Evolutionary conservation across 1,139 yeast genomes (phyloP).

Genomic region (Wickerhamomyces sp.): DNA sequence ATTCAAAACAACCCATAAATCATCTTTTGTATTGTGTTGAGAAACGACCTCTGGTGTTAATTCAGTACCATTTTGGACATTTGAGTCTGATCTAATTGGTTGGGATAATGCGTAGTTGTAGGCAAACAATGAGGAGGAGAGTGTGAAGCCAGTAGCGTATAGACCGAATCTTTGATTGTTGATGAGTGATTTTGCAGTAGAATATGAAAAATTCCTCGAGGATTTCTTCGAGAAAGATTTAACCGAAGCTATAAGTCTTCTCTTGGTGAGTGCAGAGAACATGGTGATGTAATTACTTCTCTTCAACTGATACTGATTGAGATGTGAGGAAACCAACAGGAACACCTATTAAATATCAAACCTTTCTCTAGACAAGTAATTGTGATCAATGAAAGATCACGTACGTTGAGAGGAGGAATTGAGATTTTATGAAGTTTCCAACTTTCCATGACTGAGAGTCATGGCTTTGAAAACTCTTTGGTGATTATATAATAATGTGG

Average conservation of each 20-base stretch:
- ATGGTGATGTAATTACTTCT: neutral
- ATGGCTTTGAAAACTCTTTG: too few species aligned
- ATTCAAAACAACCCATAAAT: slow-evolving; percentile 86
- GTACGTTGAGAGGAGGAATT: too few species aligned
- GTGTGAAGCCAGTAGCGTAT: neutral
- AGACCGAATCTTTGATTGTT: neutral
- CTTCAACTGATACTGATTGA: neutral
- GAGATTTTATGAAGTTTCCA: too few species aligned
- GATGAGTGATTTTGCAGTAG: neutral
- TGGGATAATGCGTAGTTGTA: neutral
- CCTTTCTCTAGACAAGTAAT: too few species aligned
- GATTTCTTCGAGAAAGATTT: neutral
- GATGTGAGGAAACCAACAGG: neutral
- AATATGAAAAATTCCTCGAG: neutral
- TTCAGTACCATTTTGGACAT: neutral
- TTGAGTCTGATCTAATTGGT: neutral
- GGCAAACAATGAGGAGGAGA: neutral
- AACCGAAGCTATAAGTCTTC: neutral
- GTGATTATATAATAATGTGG: neutral
- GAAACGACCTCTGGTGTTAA: slow-evolving; percentile 39
- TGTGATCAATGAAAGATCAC: too few species aligned
- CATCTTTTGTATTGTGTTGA: slow-evolving; percentile 60
- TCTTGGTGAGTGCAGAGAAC: neutral
- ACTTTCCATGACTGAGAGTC: too few species aligned
- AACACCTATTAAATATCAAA: neutral